Evolutionary conservation across 2,329 filamentous ascomycete genomes (phyloP), one percentile per base, ranked within the genome.

Genomic region (Penicillium digitatum): DNA sequence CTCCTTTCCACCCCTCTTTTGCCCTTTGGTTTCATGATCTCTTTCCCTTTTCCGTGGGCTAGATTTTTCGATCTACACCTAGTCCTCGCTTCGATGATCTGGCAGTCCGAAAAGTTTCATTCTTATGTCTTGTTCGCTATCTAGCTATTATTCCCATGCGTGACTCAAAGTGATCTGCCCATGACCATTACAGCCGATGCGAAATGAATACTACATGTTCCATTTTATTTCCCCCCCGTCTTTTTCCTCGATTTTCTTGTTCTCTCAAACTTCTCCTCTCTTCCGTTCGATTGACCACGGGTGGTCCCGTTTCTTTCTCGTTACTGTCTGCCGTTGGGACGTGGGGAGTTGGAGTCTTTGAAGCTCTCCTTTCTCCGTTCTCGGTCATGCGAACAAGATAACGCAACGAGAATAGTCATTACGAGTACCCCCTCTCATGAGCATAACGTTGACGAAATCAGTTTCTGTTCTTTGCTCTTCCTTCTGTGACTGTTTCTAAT

Each of bases 41-140:
- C 61, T 64, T 64, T 54, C 38, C 55, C 49, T 59, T 62, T 58
- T 61, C 59, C 54, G 65, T 59, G 59, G 65, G 60, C 67, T 69
- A 66, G 64, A 63, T 66, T 57, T 60, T 48, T 49, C 56, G 64
- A 65, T 65, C 64, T 50, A 61, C 61, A 63, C 67, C 66, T 70
- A 66, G 68, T 69, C 63, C 61, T 65, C 63, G 64, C 65, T 66
- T 61, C 62, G 61, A 63, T 71, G 67, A 65, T 68, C 63, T 60
- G 68, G 63, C 69, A 69, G 61, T 70, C 69, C 64, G 65, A 73
- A 72, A 72, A 72, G 69, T 72, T 72, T 60, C 48, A 56, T 59
- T 56, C n/a, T 62, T 46, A 54, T 57, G 52, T 62, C 59, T 61
- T 64, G 57, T 60, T 66, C 55, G 57, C 61, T 63, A 68, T 67